Evolutionary conservation across 2,329 filamentous ascomycete species (phyloP).

Genomic region (Paracorniculantispora psalliotae): DNA sequence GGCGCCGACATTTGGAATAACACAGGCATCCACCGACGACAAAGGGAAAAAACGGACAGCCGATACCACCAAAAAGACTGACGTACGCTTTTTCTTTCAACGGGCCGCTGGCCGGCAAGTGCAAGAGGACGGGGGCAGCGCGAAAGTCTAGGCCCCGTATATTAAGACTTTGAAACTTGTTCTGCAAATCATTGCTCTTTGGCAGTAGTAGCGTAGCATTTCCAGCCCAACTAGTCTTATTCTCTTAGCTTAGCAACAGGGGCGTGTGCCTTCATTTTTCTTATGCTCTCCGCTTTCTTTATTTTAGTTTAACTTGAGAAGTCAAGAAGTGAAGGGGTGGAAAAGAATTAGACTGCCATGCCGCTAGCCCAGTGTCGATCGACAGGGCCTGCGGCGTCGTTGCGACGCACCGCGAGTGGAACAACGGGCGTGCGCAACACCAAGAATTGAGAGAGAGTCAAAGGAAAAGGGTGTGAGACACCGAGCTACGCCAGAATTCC

Average conservation of each 20-base stretch:
- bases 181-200: conserved; percentile 12
- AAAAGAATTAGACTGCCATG: not conserved
- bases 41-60: not conserved
- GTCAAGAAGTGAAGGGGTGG: not conserved
- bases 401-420: not conserved
- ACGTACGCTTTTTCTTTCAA: not conserved
- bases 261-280: not conserved
- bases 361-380: conserved; percentile 7
- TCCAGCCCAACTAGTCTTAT: not conserved
- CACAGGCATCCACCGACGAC: not conserved
- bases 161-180: conserved; percentile 6
- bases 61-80: not conserved
- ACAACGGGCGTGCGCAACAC: not conserved
- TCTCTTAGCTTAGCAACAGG: not conserved
- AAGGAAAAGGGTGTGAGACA: not conserved
- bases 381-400: conserved; percentile 10
- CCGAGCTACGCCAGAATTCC: too few relatives aligned
- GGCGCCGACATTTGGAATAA: not conserved
- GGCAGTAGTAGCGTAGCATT: conserved; percentile 4
- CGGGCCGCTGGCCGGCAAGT: not conserved
- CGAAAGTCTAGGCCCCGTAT: not conserved
- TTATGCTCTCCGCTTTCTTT: not conserved
- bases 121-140: not conserved
- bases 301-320: not conserved
- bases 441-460: not conserved